Evolutionary conservation across 2,329 filamentous ascomycete genomes (phyloP), one percentile per base, ranked within the genome.

Genomic region (Aotearoamyces nothofagi): DNA sequence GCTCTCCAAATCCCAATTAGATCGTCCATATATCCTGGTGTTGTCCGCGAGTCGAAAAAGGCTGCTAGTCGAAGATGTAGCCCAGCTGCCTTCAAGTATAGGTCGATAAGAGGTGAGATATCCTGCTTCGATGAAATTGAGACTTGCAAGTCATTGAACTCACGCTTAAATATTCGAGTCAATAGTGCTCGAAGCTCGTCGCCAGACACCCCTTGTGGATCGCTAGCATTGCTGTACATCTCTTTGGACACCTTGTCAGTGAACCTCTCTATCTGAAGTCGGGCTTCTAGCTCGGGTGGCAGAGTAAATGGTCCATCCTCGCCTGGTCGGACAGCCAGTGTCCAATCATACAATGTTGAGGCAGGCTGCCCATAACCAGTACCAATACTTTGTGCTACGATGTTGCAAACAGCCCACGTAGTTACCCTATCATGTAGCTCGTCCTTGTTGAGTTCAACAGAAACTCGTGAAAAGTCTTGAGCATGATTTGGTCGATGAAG

Each of bases 361-460:
- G 80, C 78, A 5, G 81, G 80, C 47, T 86, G 80, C 5, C 80
- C 80, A 43, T 84, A 82, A 12, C 80, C 80, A 4, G 81, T 87
- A n/a, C 78, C 79, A 24, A 86, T 70, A 32, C 72, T 75, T 44
- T 87, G 80, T 13, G 79, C 75, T 17, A 86, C 80, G 38, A 87
- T 78, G 46, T 90, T 90, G 57, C 79, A 83, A 4, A 82, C 77
- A 2, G 80, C 80, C 80, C 80, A 90, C 2, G 80, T 87, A 28
- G 72, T 71, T 24, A 86, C 69, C 20, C 81, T 66, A 45, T 90
- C 80, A 39, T 78, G 69, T 33, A 86, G 67, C 43, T 86, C 79
- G 46, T 86, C 79, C 43, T 77, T 77, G 41, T 79, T 78, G 22
- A 87, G 59, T 39, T 84, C 75, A 17, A 81, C 63, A 2, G 71